These are phyloP conservation scores for Suillus fuscotomentosus DNA, from an alignment of 768 basidiomycete genomes.

Conservation along the genomic window DNA sequence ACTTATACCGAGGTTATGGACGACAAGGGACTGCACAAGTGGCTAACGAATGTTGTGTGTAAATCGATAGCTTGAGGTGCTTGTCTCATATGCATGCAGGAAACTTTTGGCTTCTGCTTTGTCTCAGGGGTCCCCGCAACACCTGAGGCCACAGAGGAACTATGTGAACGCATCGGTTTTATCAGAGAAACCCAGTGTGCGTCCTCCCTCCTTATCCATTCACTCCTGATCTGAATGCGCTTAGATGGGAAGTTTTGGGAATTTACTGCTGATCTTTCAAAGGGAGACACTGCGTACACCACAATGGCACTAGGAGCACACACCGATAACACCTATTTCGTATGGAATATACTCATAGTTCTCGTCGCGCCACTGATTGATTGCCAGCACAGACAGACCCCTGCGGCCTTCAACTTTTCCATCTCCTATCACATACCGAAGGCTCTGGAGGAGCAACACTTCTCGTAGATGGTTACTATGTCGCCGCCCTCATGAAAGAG, in stretches of 20 bases:
- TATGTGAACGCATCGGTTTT: conserved; percentile 75
- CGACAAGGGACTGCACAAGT: conserved; percentile 67
- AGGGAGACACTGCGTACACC: conserved; percentile 94
- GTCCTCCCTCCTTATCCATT: conserved; percentile 11
- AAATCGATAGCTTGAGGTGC: background rate
- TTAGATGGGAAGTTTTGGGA: conserved; percentile 97
- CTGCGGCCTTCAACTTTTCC: conserved; percentile 94
- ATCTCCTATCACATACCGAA: conserved; percentile 80
- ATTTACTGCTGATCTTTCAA: conserved; percentile 87
- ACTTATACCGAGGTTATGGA: conserved; percentile 73
- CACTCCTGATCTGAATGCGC: conserved; percentile 34
- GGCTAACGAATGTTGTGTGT: conserved; percentile 79
- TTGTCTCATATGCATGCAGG: conserved; percentile 41
- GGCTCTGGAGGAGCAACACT: conserved; percentile 85
- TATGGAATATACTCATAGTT: conserved; percentile 14
- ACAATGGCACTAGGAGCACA: conserved; percentile 85
- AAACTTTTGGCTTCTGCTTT: conserved; percentile 87
- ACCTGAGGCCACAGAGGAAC: conserved; percentile 79
- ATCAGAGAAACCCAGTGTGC: conserved; percentile 84
- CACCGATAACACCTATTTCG: conserved; percentile 65
- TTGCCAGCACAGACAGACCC: conserved; percentile 70
- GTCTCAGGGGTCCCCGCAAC: conserved; percentile 78
- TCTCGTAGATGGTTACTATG: conserved; percentile 96
- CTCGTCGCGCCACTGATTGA: conserved; percentile 13
- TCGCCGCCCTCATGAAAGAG: conserved; percentile 74